A percentile compares a stretch with the other conserved stretches of the same genome.
Conservation (phyloP, 345 rosid genomes). For the Pistacia integerrima region DNA sequence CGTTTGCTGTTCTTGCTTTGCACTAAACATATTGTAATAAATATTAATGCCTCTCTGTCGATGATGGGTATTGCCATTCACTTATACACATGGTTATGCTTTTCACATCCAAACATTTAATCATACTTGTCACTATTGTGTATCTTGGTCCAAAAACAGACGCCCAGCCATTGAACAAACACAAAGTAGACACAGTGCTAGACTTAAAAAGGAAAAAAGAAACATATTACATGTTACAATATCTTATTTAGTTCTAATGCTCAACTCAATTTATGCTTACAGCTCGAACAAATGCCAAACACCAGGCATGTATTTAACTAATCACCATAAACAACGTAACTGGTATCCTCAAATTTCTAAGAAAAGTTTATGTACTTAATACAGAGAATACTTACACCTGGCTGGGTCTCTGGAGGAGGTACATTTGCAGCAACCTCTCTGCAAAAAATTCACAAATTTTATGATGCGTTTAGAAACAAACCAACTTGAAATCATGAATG, state of each 20-base stretch:
- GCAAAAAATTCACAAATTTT: conserved; percentile 35
- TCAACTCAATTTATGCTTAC: not conserved
- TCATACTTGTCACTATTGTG: not conserved
- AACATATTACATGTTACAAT: not conserved
- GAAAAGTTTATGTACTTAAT: not conserved
- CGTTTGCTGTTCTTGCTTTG: not conserved
- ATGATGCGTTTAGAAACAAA: not conserved
- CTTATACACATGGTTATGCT: not conserved
- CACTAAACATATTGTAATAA: not conserved
- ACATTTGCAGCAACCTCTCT: conserved; percentile 72
- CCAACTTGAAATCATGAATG: not conserved
- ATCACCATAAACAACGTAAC: conserved; percentile 13
- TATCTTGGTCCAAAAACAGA: not conserved
- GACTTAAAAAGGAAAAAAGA: not conserved
- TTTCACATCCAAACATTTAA: not conserved
- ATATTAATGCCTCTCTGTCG: not conserved
- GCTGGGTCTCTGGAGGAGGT: conserved; percentile 66
- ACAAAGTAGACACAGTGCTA: not conserved
- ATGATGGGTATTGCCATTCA: not conserved
- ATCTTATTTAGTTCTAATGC: not conserved
- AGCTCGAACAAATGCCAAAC: not conserved
- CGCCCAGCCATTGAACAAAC: not conserved
- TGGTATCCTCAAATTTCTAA: conserved; percentile 1
- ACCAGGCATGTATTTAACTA: not conserved
- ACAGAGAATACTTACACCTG: conserved; percentile 58